Evolutionary conservation across 2,329 filamentous ascomycete genomes (phyloP).

Genomic region (Penicillium sp.): DNA sequence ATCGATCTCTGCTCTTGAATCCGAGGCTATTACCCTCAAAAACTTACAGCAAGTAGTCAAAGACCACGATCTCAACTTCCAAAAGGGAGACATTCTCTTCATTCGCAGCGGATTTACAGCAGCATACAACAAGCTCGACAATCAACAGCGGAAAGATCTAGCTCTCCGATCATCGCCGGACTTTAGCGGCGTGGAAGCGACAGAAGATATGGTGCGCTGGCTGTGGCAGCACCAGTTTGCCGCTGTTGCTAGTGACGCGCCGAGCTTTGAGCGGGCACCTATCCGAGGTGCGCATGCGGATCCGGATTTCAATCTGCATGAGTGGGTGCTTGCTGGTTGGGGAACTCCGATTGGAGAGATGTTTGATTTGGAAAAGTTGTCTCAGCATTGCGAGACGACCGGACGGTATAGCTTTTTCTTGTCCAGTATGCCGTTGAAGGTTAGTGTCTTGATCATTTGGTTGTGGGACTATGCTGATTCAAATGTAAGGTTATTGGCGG

Average conservation of each 20-base stretch:
- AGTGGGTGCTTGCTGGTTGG: constrained; percentile 34
- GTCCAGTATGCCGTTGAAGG: constrained; percentile 35
- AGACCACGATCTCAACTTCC: constrained; percentile 18
- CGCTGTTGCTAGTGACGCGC: constrained; percentile 37
- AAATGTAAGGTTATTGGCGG: constrained; percentile 22
- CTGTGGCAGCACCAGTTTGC: constrained; percentile 38
- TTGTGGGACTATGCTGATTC: neutral
- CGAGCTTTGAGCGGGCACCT: constrained; percentile 33
- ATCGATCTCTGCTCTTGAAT: constrained; percentile 19
- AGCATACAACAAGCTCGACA: constrained; percentile 19
- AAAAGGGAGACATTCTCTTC: constrained; percentile 24
- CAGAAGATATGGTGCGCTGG: constrained; percentile 34
- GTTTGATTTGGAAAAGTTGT: constrained; percentile 37
- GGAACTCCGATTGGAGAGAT: constrained; percentile 37
- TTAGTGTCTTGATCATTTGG: constrained; percentile 6
- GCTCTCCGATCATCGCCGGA: constrained; percentile 20
- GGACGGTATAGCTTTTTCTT: constrained; percentile 36
- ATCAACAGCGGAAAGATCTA: constrained; percentile 16
- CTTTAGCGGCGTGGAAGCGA: constrained; percentile 37
- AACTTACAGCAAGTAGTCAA: constrained; percentile 15
- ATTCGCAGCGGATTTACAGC: constrained; percentile 24
- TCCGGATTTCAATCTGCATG: constrained; percentile 29
- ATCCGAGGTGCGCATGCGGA: constrained; percentile 28
- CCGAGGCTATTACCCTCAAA: constrained; percentile 17
- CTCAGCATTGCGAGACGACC: constrained; percentile 29